Conservation (phyloP, 257 asterid genomes). For the Leptodermis oblonga region DNA sequence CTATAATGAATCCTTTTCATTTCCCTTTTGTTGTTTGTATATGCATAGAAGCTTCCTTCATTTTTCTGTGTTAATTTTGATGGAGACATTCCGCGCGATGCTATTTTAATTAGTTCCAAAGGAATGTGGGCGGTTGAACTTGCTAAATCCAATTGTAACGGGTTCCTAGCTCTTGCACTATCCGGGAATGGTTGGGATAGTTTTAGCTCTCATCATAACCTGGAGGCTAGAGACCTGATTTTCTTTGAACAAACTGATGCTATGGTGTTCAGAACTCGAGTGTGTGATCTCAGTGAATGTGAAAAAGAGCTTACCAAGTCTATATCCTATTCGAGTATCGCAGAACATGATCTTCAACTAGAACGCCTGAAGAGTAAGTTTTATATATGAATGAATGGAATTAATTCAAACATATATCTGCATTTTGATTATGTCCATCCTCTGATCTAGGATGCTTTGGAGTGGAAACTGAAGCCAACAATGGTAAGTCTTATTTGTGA, state of each 20-base stretch:
- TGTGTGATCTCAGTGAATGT: not conserved
- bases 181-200: not conserved
- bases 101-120: not conserved
- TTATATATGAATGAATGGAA: too few species aligned
- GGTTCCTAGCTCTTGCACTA: not conserved
- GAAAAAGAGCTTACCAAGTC: not conserved
- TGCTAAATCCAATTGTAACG: not conserved
- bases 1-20: not conserved
- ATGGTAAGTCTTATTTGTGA: too few species aligned
- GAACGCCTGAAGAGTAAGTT: not conserved
- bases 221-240: not conserved
- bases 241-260: slow-evolving; percentile 1
- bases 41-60: not conserved
- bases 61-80: not conserved
- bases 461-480: too few species aligned
- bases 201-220: not conserved
- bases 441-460: too few species aligned
- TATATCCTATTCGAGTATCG: not conserved
- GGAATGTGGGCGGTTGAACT: not conserved
- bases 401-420: too few species aligned
- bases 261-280: not conserved
- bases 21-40: not conserved
- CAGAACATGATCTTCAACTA: not conserved
- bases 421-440: too few species aligned
- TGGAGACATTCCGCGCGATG: not conserved